Base-by-base conservation (phyloP, 2,329 filamentous ascomycete genomes). In the Fusarium sp. region DNA sequence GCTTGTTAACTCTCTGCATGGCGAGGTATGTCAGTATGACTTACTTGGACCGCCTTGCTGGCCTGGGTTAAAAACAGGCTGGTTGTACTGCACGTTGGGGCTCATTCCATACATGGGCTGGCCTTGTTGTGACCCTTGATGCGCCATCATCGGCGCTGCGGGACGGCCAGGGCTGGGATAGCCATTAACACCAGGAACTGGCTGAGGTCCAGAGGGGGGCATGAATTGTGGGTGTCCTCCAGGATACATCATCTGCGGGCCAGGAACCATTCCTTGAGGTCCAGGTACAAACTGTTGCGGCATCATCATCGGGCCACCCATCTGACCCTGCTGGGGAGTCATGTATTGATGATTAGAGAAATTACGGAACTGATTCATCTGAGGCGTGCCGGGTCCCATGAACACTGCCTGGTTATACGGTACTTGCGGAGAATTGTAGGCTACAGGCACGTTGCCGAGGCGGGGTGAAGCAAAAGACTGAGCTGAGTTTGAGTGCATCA, bases 61-160 rank as follows among this genome's bases (percentile, higher is more conserved):
- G 75, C 92, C 92, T 36, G 90, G 89, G 66, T 87, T 86, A 81
- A 92, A 95, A 59, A 90, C 89, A 41, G 92, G 92, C 79, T 94
- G 93, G 78, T 91, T 92, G 78, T 92, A 93, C 79, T 92, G 92
- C 82, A 91, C 88, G 59, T 87, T 91, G 47, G 92, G 92, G 77
- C 91, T 93, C 91, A 95, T 93, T 72, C 89, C 92, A 85, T 89
- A 95, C 83, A 86, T 90, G 77, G 85, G 90, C 79, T 97, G 94
- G 44, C 95, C 95, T 81, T 97, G 95, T 78, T 98, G 95, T 33
- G 95, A 98, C 61, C 94, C 94, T 83, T 97, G 94, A 74, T 95
- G 95, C 78, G 92, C 93, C 95, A 98, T 98, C 91, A 97, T 94
- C 5, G 94, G 92, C 18, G 96, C 94, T 26, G 86, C 81, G 33